Percentiles rank a stretch among this genome's conserved stretches.
Evolutionary conservation across 2,329 filamentous ascomycete species (phyloP).

Genomic region (Epichloe bromicola): DNA sequence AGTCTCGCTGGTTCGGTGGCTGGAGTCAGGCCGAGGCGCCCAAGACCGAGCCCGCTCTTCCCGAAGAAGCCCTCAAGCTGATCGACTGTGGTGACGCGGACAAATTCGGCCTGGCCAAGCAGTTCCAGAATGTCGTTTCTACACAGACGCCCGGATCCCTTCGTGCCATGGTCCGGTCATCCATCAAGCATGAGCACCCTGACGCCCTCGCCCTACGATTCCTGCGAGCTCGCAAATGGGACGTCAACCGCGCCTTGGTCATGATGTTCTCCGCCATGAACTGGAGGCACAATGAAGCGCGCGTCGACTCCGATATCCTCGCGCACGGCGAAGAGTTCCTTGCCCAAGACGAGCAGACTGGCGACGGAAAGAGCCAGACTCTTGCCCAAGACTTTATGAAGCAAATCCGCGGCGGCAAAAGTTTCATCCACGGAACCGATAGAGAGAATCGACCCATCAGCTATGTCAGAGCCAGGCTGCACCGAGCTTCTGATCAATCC

Average conservation of each 20-base stretch:
- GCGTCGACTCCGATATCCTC: slow-evolving; percentile 20
- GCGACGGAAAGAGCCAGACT: slow-evolving; percentile 3
- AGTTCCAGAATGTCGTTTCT: slow-evolving; percentile 4
- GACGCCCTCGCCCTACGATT: slow-evolving; percentile 27
- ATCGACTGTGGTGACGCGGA: slow-evolving; percentile 3
- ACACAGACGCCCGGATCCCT: slow-evolving; percentile 1
- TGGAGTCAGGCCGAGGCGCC: background rate
- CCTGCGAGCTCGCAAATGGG: slow-evolving; percentile 26
- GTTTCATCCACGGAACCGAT: slow-evolving; percentile 24
- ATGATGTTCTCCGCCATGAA: slow-evolving; percentile 25
- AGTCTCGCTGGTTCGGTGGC: slow-evolving; percentile 6
- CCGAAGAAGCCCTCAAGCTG: slow-evolving; percentile 5
- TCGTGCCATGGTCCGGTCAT: slow-evolving; percentile 10
- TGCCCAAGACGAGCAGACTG: slow-evolving; percentile 16
- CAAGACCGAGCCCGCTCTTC: background rate
- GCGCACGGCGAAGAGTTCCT: slow-evolving; percentile 20
- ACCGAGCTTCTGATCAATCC: slow-evolving; percentile 19
- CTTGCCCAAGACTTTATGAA: slow-evolving; percentile 17
- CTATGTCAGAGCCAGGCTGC: slow-evolving; percentile 21
- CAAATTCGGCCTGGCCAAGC: slow-evolving; percentile 5
- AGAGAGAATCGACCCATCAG: slow-evolving; percentile 22
- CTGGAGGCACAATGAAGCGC: slow-evolving; percentile 21
- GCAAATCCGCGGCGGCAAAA: slow-evolving; percentile 26
- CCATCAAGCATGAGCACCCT: slow-evolving; percentile 19
- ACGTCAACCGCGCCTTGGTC: slow-evolving; percentile 24